These are phyloP conservation scores for Paxillus involutus DNA, from an alignment of 768 basidiomycete species.

Conservation along the genomic window DNA sequence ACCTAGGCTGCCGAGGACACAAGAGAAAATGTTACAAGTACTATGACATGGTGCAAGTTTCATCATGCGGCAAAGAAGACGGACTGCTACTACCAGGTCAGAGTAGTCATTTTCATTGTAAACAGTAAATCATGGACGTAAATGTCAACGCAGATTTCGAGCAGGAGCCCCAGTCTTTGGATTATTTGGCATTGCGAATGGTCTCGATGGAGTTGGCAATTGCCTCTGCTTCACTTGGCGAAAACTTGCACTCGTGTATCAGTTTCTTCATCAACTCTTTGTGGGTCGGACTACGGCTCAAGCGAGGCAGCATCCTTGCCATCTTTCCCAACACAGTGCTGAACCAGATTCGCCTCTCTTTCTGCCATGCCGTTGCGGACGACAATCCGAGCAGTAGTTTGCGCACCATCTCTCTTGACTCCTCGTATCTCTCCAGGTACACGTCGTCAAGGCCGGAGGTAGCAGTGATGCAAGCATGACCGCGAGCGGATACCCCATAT, in stretches of 20 bases:
- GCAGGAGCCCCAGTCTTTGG: background rate
- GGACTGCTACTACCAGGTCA: no score
- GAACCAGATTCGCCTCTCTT: conserved; percentile 18
- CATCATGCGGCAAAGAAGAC: no score
- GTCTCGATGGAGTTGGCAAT: conserved; percentile 19
- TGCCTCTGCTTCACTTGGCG: conserved; percentile 11
- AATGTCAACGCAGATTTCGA: no score
- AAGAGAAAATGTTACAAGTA: no score
- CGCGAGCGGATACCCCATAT: conserved; percentile 28
- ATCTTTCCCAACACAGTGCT: conserved; percentile 18
- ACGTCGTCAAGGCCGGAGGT: conserved; percentile 21
- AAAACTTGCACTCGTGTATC: conserved; percentile 15
- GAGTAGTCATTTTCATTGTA: background rate
- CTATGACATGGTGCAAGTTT: no score
- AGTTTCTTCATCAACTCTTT: conserved; percentile 12
- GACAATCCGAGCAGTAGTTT: conserved; percentile 12
- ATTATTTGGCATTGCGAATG: background rate
- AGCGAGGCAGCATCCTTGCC: conserved; percentile 15
- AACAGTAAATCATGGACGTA: background rate
- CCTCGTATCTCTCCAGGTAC: conserved; percentile 28
- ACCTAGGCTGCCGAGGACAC: no score
- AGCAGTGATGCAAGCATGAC: conserved; percentile 43
- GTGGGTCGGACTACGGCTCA: background rate
- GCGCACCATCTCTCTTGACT: conserved; percentile 27
- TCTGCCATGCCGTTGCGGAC: conserved; percentile 12